Percentiles rank a stretch among this genome's conserved stretches.
Evolutionary conservation across 2,329 filamentous ascomycete species (phyloP).

Genomic region (Dactylella cylindrospora): DNA sequence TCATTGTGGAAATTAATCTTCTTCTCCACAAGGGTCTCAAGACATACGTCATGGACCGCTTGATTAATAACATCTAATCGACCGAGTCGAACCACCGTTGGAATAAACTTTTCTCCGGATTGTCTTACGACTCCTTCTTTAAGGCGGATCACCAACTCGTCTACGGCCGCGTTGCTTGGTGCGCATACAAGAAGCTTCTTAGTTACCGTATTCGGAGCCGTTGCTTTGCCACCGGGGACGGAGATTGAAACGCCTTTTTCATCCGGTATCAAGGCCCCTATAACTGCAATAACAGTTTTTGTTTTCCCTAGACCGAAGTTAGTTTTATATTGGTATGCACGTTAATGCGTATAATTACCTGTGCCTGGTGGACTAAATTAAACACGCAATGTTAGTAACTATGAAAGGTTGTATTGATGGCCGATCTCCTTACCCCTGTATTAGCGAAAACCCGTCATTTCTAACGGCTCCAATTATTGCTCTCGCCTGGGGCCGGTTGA

Average conservation of each 20-base stretch:
- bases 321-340: neutral
- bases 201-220: conserved; percentile 53
- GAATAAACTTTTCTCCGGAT: conserved; percentile 69
- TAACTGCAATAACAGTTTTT: conserved; percentile 95
- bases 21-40: conserved; percentile 81
- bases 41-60: conserved; percentile 83
- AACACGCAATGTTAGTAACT: conserved; percentile 50
- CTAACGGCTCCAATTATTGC: conserved; percentile 89
- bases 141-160: conserved; percentile 89
- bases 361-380: conserved; percentile 77
- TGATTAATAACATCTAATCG: conserved; percentile 89
- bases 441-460: conserved; percentile 94
- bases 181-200: conserved; percentile 96
- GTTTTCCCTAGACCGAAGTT: conserved; percentile 69
- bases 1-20: conserved; percentile 60
- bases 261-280: conserved; percentile 71
- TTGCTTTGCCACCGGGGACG: conserved; percentile 48
- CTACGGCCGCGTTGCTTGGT: conserved; percentile 97
- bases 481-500: conserved; percentile 86
- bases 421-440: conserved; percentile 70
- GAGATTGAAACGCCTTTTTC: conserved; percentile 50
- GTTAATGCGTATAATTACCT: conserved; percentile 1
- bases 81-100: conserved; percentile 87
- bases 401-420: conserved; percentile 44
- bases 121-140: conserved; percentile 81